Conservation (phyloP, 1,284 basidiomycete genomes). For the Phylloboletellus chloephorus region DNA sequence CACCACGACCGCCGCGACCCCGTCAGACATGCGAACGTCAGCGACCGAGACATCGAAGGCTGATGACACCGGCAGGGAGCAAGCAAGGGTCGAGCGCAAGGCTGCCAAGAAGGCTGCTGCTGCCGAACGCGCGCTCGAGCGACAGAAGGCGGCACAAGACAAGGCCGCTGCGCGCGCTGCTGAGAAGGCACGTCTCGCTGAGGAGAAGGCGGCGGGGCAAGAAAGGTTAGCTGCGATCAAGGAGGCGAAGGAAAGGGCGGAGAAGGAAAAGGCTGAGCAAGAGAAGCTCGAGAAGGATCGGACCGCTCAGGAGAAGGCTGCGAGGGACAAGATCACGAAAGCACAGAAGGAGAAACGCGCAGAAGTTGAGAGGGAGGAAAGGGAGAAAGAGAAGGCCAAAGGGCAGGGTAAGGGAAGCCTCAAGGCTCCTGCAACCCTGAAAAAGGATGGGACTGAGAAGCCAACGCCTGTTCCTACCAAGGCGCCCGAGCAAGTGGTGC, state of each 20-base stretch:
- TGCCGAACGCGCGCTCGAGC: slow-evolving; percentile 54
- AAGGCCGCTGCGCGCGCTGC: slow-evolving; percentile 46
- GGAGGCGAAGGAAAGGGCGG: slow-evolving; percentile 37
- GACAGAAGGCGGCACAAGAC: slow-evolving; percentile 49
- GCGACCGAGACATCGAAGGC: slow-evolving; percentile 31
- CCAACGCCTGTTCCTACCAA: slow-evolving; percentile 19
- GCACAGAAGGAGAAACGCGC: slow-evolving; percentile 31
- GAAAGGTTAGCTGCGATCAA: slow-evolving; percentile 39
- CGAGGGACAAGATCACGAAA: slow-evolving; percentile 29
- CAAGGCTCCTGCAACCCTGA: slow-evolving; percentile 19
- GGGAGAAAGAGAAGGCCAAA: slow-evolving; percentile 31
- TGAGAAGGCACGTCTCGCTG: slow-evolving; percentile 40
- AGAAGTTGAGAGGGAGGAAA: slow-evolving; percentile 31
- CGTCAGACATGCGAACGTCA: slow-evolving; percentile 27
- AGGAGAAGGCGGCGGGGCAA: slow-evolving; percentile 40
- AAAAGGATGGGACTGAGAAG: slow-evolving; percentile 22
- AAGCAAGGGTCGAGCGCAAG: slow-evolving; percentile 52
- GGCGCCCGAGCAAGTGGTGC: slow-evolving; percentile 37
- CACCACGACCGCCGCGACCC: slow-evolving; percentile 17
- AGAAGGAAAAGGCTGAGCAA: slow-evolving; percentile 32
- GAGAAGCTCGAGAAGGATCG: slow-evolving; percentile 36
- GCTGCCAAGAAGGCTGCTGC: slow-evolving; percentile 59
- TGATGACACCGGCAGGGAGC: slow-evolving; percentile 35
- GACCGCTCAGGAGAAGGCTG: slow-evolving; percentile 31
- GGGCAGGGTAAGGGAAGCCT: slow-evolving; percentile 32